Base-by-base conservation (phyloP, 2,329 filamentous ascomycete species). In the Venturia oleaginea region DNA sequence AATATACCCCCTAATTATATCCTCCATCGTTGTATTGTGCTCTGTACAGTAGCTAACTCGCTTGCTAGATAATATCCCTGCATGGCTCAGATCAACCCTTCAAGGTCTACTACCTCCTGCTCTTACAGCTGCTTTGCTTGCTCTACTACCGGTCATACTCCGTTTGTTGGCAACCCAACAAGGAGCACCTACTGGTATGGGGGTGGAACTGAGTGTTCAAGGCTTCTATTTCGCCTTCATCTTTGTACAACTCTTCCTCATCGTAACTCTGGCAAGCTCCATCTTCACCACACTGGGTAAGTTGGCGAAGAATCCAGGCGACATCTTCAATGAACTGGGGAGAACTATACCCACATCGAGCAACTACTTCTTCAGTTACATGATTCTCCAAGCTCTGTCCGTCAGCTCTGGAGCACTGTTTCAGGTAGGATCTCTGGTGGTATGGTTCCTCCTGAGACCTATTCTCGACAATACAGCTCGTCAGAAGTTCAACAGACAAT, bases 321-420 rank as follows among this genome's bases (percentile, higher is more conserved):
- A 81, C 43, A 84, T 95, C 65, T 85, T 94, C 0, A 75, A 84
- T 22, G 81, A 89, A 0, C 78, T 99, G 34, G 93, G 93, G 0
- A 74, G 80, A 13, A 94, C 92, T 66, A 79, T 99, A 5, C 94
- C 94, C 1, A 89, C 86, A 69, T 88, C 92, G 0, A 89, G 91
- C 69, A 96, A 97, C 73, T 99, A 97, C 76, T 99, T 97, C 80
- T 97, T 97, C 81, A 93, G 91, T 0, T 99, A 99, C 82, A 92
- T 99, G 86, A 88, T 97, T 72, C 86, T 99, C 11, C 94, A 97
- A 71, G 91, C 92, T 0, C 82, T 97, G 70, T 92, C 91, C 67
- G 92, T 91, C 67, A 96, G 92, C 74, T 93, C 93, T 1, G 92
- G 90, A 74, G 93, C 91, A 0, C 80, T 97, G 4, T 79, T 97